Evolutionary conservation across 805 yeast genomes (phyloP), one percentile per base, ranked within the genome.

Genomic region (Wickerhamiella bombiphila): DNA sequence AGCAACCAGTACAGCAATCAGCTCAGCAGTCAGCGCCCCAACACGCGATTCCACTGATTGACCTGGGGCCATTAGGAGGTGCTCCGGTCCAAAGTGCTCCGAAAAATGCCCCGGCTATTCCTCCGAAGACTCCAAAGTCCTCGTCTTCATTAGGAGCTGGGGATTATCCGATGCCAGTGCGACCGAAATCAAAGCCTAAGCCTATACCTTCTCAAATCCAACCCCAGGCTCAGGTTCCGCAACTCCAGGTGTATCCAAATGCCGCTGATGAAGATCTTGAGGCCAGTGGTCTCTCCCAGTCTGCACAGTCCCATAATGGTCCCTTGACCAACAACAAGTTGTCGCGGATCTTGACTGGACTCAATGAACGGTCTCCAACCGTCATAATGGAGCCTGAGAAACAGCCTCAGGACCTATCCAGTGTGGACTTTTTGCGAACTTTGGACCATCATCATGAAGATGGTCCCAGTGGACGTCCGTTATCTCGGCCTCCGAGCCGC

Each of bases 371-470:
- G 14, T 40, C 50, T 22, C 51, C 51, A n/a, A 58, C 58, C 15
- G 56, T 58, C 3, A 51, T 57, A 1, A 39, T 59, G 36, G 54
- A 51, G 19, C n/a, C 33, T 5, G 48, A 42, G 15, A 47, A 50
- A 34, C 36, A 38, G 18, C 47, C 54, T 26, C 51, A 52, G 35
- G 50, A 54, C 32, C 53, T 56, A 43, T 54, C 60, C 22, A 55
- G 56, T 37, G 55, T 59, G 30, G 63, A 59, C 44, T 59, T 59
- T 35, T 39, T 59, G 37, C 52, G 57, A 29, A 43, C 57, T 7
- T 43, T 59, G 34, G 51, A 50, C 38, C 17, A 52, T 48, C n/a
- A 38, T 42, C 35, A 36, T 46, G 21, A 34, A 38, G 25, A 14
- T 8, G 19, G 14, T 20, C 34, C n/a, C 19, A 5, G 13, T 6